Evolutionary conservation across 1,139 yeast genomes (phyloP), one percentile per base, ranked within the genome.

Genomic region (Pichia sp.): DNA sequence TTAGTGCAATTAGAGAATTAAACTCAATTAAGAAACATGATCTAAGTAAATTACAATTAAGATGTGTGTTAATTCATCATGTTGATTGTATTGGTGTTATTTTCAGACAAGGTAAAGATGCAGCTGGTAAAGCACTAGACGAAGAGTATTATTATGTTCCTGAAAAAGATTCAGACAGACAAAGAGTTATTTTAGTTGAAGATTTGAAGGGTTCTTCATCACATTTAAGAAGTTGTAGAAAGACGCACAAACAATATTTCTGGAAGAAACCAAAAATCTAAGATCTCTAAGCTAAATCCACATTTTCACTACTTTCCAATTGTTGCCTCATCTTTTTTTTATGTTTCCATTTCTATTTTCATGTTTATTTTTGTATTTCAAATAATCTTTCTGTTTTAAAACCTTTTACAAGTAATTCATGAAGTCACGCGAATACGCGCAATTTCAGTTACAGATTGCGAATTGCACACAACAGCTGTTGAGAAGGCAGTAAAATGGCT

Each of bases 81-180:
- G 65, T 76, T 29, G 47, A 44, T 11, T 81, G 93, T 53, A 74
- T 89, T 43, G 97, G 97, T 13, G 80, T 84, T 10, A 88, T 91
- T 49, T 75, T 78, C 54, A 80, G 97, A 60, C 72, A 75, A 47
- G 97, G 97, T 38, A 89, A 87, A 60, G 97, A 91, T 63, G 96
- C 97, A 5, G 95, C 96, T 2, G 97, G 97, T 13, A 86, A 87
- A 60, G 87, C 87, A 5, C 69, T 91, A 50, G 96, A 89, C 51
- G 95, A 87, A 57, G 96, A 91, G 61, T 91, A 86, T 57, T 91
- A 87, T 60, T 91, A 91, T 56, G 78, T 83, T 48, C 80, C 89
- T 4, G 96, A 87, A 53, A 73, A 79, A 40, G 98, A 91, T 60
- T 62, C 64, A 27, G 95, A 89, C 57, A 56, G 59, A 25, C 79